Percentiles rank a stretch among this genome's conserved stretches.
Conservation (phyloP, 116 monocot species). For the Iris pallida region DNA sequence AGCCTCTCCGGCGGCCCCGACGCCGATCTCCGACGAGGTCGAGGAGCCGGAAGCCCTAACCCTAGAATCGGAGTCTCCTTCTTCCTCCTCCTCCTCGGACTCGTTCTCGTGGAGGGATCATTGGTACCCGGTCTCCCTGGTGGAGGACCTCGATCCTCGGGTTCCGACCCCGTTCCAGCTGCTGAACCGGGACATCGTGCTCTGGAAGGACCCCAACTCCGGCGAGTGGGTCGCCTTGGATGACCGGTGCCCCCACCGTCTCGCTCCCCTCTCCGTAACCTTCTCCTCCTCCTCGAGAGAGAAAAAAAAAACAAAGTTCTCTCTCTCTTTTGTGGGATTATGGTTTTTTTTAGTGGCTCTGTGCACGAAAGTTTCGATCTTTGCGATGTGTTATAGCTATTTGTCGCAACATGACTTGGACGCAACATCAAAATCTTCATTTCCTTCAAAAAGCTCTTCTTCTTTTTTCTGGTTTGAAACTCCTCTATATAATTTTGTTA, state of each 20-base stretch:
- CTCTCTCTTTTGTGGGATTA: too few species aligned
- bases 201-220: constrained; percentile 74
- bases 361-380: too few species aligned
- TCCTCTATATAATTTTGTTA: too few species aligned
- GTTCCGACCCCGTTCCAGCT: constrained; percentile 88
- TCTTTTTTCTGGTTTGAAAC: too few species aligned
- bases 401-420: too few species aligned
- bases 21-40: constrained; percentile 14
- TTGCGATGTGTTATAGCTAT: too few species aligned
- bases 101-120: constrained; percentile 93
- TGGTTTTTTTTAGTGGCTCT: too few species aligned
- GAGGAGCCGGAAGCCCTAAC: background rate
- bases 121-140: constrained; percentile 91
- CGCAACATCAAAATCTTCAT: too few species aligned
- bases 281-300: too few species aligned
- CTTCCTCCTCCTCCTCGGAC: constrained; percentile 11
- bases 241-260: constrained; percentile 92
- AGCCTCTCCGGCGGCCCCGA: constrained; percentile 16
- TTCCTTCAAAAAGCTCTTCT: too few species aligned
- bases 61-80: constrained; percentile 16
- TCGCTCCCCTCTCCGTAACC: constrained; percentile 75
- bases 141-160: constrained; percentile 84
- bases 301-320: too few species aligned
- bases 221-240: constrained; percentile 82
- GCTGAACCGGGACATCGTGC: constrained; percentile 86